Evolutionary conservation across 1,284 basidiomycete genomes (phyloP).

Genomic region (Marasmius fiardii): DNA sequence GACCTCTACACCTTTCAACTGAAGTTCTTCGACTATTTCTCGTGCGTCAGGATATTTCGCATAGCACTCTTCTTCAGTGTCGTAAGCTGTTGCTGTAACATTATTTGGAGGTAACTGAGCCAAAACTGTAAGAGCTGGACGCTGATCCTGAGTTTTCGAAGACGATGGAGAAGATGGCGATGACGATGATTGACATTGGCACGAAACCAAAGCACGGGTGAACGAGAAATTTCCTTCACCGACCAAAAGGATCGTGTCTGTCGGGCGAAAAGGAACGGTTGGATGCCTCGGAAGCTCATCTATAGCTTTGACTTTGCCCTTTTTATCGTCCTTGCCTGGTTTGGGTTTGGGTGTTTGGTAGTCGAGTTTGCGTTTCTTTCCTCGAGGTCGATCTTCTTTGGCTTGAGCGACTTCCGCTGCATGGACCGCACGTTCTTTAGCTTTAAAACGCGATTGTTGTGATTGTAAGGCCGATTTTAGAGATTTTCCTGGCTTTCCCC

Average conservation of each 20-base stretch:
- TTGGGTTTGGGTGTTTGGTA: not conserved
- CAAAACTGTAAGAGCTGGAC: slow-evolving; percentile 45
- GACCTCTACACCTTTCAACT: slow-evolving; percentile 64
- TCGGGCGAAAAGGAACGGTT: slow-evolving; percentile 70
- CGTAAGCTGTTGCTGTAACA: slow-evolving; percentile 86
- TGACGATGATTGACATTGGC: slow-evolving; percentile 9
- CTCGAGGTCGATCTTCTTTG: not conserved
- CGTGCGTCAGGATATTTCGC: slow-evolving; percentile 83
- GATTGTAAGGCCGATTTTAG: slow-evolving; percentile 1
- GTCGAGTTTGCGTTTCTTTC: slow-evolving; percentile 1
- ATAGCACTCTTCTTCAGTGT: slow-evolving; percentile 75
- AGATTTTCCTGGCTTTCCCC: not conserved
- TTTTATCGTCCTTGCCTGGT: not conserved
- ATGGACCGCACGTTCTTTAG: slow-evolving; percentile 2
- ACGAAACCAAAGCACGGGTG: slow-evolving; percentile 66
- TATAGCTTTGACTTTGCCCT: not conserved
- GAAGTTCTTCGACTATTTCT: slow-evolving; percentile 57
- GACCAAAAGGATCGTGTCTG: slow-evolving; percentile 82
- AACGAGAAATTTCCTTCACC: slow-evolving; percentile 99
- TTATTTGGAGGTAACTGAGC: slow-evolving; percentile 61
- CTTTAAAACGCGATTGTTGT: not conserved
- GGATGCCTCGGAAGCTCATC: slow-evolving; percentile 25
- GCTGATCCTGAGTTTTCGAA: slow-evolving; percentile 2
- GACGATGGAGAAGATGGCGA: not conserved
- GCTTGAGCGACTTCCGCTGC: not conserved